Evolutionary conservation across 441 rosid species (phyloP).

Genomic region (Adansonia rubrostipa): DNA sequence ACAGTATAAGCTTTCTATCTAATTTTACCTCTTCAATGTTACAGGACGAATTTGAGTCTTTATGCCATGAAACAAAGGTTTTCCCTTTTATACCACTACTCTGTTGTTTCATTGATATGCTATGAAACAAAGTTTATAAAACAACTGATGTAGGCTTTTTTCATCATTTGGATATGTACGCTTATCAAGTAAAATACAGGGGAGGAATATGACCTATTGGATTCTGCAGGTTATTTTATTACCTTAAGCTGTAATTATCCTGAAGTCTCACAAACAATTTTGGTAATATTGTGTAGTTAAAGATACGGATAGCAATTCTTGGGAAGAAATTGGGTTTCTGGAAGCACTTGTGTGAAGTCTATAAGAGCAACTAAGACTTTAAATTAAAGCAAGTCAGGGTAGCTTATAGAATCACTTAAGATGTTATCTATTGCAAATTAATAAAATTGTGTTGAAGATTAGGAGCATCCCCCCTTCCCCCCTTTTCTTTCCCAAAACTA

Average conservation of each 20-base stretch:
- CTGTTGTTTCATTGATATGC: neutral
- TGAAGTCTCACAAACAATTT: neutral
- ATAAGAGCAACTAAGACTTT: neutral
- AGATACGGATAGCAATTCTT: neutral
- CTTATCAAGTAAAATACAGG: neutral
- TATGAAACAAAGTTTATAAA: neutral
- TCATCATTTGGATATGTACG: neutral
- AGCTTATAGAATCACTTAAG: neutral
- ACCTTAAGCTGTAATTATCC: neutral
- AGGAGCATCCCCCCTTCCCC: too few species aligned
- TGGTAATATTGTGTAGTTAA: neutral
- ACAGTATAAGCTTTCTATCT: constrained; percentile 16
- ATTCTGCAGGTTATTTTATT: neutral
- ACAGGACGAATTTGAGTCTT: constrained; percentile 65
- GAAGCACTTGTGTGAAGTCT: neutral
- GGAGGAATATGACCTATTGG: neutral
- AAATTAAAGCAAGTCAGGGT: neutral
- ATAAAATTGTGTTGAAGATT: neutral
- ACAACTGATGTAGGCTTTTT: neutral
- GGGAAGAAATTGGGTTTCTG: neutral
- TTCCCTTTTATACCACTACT: neutral
- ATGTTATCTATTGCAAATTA: neutral
- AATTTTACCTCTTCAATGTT: constrained; percentile 28
- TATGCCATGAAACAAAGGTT: constrained; percentile 63
- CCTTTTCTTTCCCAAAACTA: too few species aligned